A percentile compares a stretch with the other conserved stretches of the same genome.
Evolutionary conservation across 2,329 filamentous ascomycete species (phyloP).

Genomic region (Paraphoma sp.): DNA sequence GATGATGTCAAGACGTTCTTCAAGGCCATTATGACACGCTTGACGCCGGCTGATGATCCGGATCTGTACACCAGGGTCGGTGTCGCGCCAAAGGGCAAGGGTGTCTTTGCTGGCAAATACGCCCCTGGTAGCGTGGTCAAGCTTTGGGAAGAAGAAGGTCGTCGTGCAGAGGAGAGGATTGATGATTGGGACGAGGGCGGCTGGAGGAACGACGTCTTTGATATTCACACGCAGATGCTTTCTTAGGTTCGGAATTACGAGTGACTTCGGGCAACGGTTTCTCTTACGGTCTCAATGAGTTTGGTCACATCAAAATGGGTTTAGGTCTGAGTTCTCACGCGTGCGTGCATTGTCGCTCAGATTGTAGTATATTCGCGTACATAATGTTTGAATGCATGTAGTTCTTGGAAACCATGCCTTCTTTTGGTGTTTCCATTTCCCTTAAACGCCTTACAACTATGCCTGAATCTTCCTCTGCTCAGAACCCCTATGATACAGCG

Average conservation of each 20-base stretch:
- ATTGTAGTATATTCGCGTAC: neutral
- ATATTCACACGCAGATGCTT: conserved; percentile 52
- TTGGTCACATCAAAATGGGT: conserved; percentile 2
- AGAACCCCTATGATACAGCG: conserved; percentile 3
- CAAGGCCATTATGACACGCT: conserved; percentile 77
- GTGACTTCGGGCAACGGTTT: neutral
- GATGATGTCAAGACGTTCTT: conserved; percentile 82
- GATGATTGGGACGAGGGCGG: conserved; percentile 74
- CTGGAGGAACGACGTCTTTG: conserved; percentile 88
- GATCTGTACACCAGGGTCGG: conserved; percentile 79
- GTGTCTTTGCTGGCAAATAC: conserved; percentile 83
- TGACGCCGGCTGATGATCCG: conserved; percentile 75
- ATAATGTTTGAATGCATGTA: conserved; percentile 8
- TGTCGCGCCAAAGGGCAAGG: conserved; percentile 65
- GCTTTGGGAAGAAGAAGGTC: conserved; percentile 84
- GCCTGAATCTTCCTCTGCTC: neutral
- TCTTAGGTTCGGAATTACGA: conserved; percentile 6
- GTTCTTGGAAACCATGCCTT: neutral
- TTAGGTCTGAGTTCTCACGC: neutral
- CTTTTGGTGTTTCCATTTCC: neutral
- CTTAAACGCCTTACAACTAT: neutral
- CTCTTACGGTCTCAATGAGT: neutral
- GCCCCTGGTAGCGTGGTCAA: conserved; percentile 88
- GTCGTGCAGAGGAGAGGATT: conserved; percentile 72
- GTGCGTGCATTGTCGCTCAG: neutral